Evolutionary conservation across 1,139 yeast genomes (phyloP).

Genomic region (Wickerhamomyces sp.): DNA sequence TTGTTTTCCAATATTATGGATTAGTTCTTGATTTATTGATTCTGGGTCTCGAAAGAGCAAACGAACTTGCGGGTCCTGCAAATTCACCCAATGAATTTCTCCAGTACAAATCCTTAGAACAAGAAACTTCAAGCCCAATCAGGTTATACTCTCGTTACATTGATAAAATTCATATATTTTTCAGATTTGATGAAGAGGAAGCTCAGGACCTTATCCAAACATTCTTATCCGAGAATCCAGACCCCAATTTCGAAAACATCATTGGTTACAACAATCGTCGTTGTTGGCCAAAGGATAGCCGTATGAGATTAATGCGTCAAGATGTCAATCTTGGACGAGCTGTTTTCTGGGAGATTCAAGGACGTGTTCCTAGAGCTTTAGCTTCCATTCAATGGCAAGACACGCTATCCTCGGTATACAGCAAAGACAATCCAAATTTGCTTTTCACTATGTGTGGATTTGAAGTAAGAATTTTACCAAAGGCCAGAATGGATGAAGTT

Average conservation of each 20-base stretch:
- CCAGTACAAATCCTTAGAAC: slow-evolving; percentile 56
- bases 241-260: slow-evolving; percentile 84
- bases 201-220: slow-evolving; percentile 73
- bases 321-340: slow-evolving; percentile 94
- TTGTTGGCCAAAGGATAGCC: slow-evolving; percentile 92
- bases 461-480: slow-evolving; percentile 86
- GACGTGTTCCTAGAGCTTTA: slow-evolving; percentile 73
- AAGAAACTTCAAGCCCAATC: slow-evolving; percentile 69
- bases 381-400: slow-evolving; percentile 78
- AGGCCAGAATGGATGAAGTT: slow-evolving; percentile 48
- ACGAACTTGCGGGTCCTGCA: slow-evolving; percentile 79
- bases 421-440: slow-evolving; percentile 83
- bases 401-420: slow-evolving; percentile 82
- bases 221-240: slow-evolving; percentile 79
- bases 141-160: slow-evolving; percentile 77
- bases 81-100: slow-evolving; percentile 71
- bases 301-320: slow-evolving; percentile 87
- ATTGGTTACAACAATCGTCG: slow-evolving; percentile 83
- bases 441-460: slow-evolving; percentile 93
- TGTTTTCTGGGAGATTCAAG: slow-evolving; percentile 83
- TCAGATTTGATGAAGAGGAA: slow-evolving; percentile 70
- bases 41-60: slow-evolving; percentile 82
- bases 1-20: slow-evolving; percentile 88
- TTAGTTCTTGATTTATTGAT: slow-evolving; percentile 75
- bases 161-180: slow-evolving; percentile 76